Percentiles rank a stretch among this genome's conserved stretches.
phyloP scores from a whole-genome alignment of 1,139 yeast genomes.

The Eremothecium cymbalariae region DNA sequence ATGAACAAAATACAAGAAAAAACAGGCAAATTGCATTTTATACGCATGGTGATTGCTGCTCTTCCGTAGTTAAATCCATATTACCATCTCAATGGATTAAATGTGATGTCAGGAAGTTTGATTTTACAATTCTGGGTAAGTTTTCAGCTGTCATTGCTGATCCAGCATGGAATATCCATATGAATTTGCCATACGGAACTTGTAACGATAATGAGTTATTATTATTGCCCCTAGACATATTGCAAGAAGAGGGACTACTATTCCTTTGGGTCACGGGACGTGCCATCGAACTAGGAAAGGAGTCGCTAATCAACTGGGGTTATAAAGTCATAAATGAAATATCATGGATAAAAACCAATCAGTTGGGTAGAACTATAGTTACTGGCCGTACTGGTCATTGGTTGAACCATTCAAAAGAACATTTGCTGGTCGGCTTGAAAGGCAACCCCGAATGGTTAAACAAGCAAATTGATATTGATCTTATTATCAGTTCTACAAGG shows the following conservation, averaged over 20 bases:
- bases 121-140: constrained; percentile 64
- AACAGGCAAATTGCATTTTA: constrained; percentile 37
- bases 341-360: constrained; percentile 88
- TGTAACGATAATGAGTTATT: constrained; percentile 66
- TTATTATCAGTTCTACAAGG: constrained; percentile 73
- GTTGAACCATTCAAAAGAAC: constrained; percentile 93
- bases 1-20: constrained; percentile 28
- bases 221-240: constrained; percentile 51
- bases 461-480: constrained; percentile 58
- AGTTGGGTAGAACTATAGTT: constrained; percentile 76
- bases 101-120: constrained; percentile 69
- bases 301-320: constrained; percentile 75
- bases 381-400: constrained; percentile 97
- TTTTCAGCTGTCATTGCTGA: constrained; percentile 86
- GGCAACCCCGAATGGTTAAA: constrained; percentile 75
- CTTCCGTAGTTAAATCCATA: constrained; percentile 26
- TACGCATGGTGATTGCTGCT: constrained; percentile 49
- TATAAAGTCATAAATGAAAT: constrained; percentile 68
- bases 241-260: constrained; percentile 78
- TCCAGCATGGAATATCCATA: constrained; percentile 86
- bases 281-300: constrained; percentile 79
- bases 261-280: constrained; percentile 93
- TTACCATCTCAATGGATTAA: constrained; percentile 77
- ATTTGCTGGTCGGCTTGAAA: constrained; percentile 72
- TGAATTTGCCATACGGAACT: constrained; percentile 72